Evolutionary conservation across 306 rosid genomes (phyloP).

Genomic region (Astragalus membranaceus): DNA sequence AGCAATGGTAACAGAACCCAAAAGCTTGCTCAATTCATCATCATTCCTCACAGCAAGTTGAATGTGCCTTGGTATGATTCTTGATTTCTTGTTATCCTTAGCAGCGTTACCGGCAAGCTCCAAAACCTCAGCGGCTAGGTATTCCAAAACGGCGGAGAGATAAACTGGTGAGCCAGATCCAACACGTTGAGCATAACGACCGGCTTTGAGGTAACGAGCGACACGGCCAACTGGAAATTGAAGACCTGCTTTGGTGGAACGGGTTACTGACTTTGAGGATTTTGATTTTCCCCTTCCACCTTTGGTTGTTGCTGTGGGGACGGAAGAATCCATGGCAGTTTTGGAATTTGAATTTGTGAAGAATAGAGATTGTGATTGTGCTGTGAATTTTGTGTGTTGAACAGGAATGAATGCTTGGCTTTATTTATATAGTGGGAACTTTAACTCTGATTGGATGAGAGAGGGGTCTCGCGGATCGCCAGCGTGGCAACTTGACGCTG

Average conservation of each 20-base stretch:
- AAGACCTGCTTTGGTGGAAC: constrained; percentile 75
- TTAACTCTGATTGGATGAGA: constrained; percentile 23
- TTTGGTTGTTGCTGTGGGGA: constrained; percentile 5
- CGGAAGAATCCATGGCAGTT: constrained; percentile 27
- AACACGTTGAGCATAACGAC: constrained; percentile 67
- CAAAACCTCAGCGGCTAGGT: constrained; percentile 81
- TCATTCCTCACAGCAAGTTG: constrained; percentile 83
- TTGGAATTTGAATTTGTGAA: background rate
- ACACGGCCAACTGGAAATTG: constrained; percentile 89
- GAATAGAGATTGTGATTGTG: background rate
- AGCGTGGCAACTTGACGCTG: constrained; percentile 32
- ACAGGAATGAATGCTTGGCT: accelerated
- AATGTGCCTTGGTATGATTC: constrained; percentile 66
- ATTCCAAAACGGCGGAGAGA: constrained; percentile 83
- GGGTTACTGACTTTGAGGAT: constrained; percentile 48
- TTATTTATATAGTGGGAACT: background rate
- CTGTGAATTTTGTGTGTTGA: background rate
- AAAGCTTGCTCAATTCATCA: constrained; percentile 61
- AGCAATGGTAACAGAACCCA: constrained; percentile 65
- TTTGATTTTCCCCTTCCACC: constrained; percentile 66
- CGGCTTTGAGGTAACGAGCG: constrained; percentile 66
- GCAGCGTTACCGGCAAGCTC: constrained; percentile 67
- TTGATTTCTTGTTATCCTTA: constrained; percentile 62
- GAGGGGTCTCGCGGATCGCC: constrained; percentile 37
- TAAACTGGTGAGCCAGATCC: constrained; percentile 82